These are phyloP conservation scores for Tylopilus plumbeoviolaceoides DNA, from an alignment of 768 basidiomycete genomes.

Conservation along the genomic window DNA sequence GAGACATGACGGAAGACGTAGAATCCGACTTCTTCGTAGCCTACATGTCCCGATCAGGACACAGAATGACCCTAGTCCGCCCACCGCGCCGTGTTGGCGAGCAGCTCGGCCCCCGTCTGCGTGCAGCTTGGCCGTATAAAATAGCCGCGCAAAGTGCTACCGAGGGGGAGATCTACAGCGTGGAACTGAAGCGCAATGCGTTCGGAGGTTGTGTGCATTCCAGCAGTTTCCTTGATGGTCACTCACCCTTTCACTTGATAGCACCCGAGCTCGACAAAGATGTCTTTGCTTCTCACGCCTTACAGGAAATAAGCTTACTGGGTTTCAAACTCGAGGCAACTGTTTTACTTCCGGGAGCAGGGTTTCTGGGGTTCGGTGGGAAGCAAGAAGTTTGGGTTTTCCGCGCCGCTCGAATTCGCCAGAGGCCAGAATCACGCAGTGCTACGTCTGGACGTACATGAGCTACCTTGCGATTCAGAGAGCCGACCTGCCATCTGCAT, in stretches of 20 bases:
- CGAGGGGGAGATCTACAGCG: conserved; percentile 49
- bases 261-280: conserved; percentile 46
- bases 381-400: conserved; percentile 66
- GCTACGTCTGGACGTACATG: conserved; percentile 20
- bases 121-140: conserved; percentile 39
- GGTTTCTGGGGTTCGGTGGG: conserved; percentile 36
- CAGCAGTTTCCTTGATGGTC: background rate
- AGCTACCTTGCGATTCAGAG: background rate
- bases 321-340: conserved; percentile 65
- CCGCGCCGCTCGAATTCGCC: conserved; percentile 36
- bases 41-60: conserved; percentile 58
- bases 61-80: conserved; percentile 45
- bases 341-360: conserved; percentile 49
- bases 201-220: conserved; percentile 29
- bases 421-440: conserved; percentile 28
- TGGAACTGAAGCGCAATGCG: conserved; percentile 48
- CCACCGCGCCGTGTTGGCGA: conserved; percentile 38
- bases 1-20: conserved; percentile 44
- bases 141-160: conserved; percentile 40
- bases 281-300: conserved; percentile 56
- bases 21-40: conserved; percentile 60
- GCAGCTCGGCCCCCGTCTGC: conserved; percentile 37
- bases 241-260: conserved; percentile 15
- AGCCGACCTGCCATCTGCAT: background rate
- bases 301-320: conserved; percentile 53